Evolutionary conservation across 345 rosid genomes (phyloP).

Genomic region (Pugionium cornutum): DNA sequence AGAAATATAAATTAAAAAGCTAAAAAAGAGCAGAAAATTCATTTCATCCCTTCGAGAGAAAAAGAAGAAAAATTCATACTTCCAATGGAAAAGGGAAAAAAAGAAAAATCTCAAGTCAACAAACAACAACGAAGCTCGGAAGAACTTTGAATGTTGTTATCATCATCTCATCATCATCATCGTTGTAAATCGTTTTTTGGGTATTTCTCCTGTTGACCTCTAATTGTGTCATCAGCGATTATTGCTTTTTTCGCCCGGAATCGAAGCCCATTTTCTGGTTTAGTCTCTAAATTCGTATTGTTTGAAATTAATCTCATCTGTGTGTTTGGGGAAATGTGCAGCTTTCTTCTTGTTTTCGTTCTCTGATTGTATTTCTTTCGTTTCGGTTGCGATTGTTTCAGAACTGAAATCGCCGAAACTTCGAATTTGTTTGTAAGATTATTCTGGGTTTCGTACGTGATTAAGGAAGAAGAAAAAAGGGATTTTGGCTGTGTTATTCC

Average conservation of each 20-base stretch:
- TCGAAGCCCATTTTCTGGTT: no score
- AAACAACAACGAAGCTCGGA: conserved; percentile 52
- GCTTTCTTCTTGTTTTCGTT: conserved; percentile 16
- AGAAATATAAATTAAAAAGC: not conserved
- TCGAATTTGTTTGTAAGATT: conserved; percentile 3
- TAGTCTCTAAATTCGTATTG: not conserved
- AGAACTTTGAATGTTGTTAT: conserved; percentile 32
- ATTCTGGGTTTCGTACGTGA: not conserved
- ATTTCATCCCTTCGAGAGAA: no score
- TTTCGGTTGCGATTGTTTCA: conserved; percentile 5
- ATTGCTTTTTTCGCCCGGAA: not conserved
- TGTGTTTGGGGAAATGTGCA: conserved; percentile 17
- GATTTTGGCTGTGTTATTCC: no score
- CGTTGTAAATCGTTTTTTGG: conserved; percentile 22
- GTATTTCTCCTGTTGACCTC: conserved; percentile 33
- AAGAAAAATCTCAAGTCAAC: conserved; percentile 50
- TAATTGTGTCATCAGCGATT: conserved; percentile 12
- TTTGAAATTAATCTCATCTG: not conserved
- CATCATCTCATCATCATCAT: conserved; percentile 24
- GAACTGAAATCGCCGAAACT: conserved; percentile 35
- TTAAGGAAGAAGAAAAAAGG: no score
- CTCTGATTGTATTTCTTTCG: conserved; percentile 31
- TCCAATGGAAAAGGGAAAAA: conserved; percentile 25
- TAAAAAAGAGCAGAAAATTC: not conserved
- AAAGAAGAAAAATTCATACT: conserved; percentile 25